Evolutionary conservation across 2,329 filamentous ascomycete genomes (phyloP).

Genomic region (Mariannaea elegans): DNA sequence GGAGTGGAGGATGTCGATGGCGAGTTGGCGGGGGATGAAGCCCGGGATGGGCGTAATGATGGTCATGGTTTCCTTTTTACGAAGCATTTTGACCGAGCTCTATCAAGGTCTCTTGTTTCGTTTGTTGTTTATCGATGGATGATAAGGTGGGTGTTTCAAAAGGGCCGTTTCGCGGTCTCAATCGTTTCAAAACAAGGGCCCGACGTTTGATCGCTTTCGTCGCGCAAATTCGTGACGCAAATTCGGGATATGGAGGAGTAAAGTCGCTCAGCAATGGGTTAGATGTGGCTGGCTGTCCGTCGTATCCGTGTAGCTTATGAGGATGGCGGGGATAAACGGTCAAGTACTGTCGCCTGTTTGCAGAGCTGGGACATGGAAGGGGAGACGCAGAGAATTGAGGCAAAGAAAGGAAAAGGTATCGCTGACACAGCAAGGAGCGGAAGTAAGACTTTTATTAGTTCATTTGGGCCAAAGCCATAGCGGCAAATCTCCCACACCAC

Average conservation of each 20-base stretch:
- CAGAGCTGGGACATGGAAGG: too few species aligned
- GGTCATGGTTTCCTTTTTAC: conserved; percentile 72
- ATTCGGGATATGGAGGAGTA: too few species aligned
- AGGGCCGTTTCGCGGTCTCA: background rate
- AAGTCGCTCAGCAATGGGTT: background rate
- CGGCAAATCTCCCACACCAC: too few species aligned
- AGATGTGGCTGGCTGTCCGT: background rate
- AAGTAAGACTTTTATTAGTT: background rate
- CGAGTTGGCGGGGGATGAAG: conserved; percentile 76
- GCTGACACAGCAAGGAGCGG: background rate
- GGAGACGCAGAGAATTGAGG: too few species aligned
- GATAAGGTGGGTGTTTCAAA: background rate
- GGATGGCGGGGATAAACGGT: background rate
- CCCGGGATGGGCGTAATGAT: conserved; percentile 75
- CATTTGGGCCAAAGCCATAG: background rate
- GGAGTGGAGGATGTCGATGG: conserved; percentile 76
- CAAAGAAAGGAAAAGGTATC: background rate
- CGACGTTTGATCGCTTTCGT: too few species aligned
- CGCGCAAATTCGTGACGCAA: too few species aligned
- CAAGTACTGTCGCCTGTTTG: background rate
- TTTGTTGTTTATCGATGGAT: background rate
- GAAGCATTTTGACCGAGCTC: conserved; percentile 54
- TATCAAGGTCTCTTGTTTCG: background rate
- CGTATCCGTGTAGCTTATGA: background rate
- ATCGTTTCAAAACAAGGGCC: background rate